phyloP scores from a whole-genome alignment of 768 basidiomycete species.

The Dacryopinax spathularia region DNA sequence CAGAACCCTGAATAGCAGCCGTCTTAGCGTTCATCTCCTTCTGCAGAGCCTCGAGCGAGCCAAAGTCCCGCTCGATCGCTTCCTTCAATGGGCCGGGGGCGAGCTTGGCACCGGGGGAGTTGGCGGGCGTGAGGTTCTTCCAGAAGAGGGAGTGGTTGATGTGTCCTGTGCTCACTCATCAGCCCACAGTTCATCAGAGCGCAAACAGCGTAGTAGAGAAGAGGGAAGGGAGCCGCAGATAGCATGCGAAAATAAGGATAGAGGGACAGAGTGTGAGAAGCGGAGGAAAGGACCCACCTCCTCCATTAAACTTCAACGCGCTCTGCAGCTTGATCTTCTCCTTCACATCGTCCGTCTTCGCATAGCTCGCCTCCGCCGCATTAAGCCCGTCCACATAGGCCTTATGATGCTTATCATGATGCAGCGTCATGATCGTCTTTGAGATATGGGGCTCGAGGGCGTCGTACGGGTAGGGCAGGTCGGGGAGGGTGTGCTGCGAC shows the following conservation, averaged over 20 bases:
- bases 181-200: background rate
- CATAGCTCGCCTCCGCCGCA: constrained; percentile 74
- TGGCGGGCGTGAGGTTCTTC: constrained; percentile 80
- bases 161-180: constrained; percentile 43
- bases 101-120: constrained; percentile 49
- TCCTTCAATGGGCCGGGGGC: constrained; percentile 53
- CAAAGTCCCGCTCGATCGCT: constrained; percentile 69
- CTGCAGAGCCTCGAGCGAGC: constrained; percentile 76
- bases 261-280: background rate
- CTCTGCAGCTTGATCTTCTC: constrained; percentile 73
- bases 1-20: constrained; percentile 87
- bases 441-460: constrained; percentile 89
- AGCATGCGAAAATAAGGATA: background rate
- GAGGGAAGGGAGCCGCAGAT: background rate
- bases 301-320: constrained; percentile 96
- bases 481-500: constrained; percentile 57
- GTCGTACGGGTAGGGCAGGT: constrained; percentile 67
- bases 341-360: constrained; percentile 36
- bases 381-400: constrained; percentile 92
- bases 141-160: constrained; percentile 96
- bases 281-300: constrained; percentile 36
- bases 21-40: constrained; percentile 74
- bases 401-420: constrained; percentile 77
- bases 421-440: constrained; percentile 82
- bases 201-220: background rate